Base-by-base conservation (phyloP, 805 yeast species). In the Metschnikowia lochheadii region DNA sequence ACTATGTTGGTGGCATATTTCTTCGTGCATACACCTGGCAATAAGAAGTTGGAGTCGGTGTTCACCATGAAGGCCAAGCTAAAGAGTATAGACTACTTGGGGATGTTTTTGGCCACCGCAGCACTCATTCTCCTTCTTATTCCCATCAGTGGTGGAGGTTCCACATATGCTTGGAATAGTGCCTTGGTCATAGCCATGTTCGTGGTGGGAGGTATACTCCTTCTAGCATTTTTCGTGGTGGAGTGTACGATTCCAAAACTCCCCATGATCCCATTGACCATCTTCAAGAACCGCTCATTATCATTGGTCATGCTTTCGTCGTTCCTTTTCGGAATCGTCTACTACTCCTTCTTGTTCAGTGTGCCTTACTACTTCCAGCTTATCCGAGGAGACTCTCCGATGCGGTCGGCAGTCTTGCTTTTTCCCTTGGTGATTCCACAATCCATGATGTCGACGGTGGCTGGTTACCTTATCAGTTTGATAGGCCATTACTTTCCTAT, bases 131-230 rank as follows among this genome's bases (percentile, higher is more conserved):
- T 82, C 3, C 57, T 83, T 14, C 68, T 82, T 44, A 70, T 83
- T n/a, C 84, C 85, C 2, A 61, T 82, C 18, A 75, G 77, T 54
- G 83, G 84, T 15, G 89, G 89, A 34, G 89, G 89, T 2, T 67
- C 78, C 7, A 67, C 77, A 10, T 82, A 74, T 59, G 62, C 69
- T 0, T 85, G 90, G 90, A 57, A 73, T 56, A 77, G 73, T 48
- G 49, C 68, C 0, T 43, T 70, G 8, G 70, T 70, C 5, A 72
- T 72, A 21, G 57, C 57, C 11, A 62, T 71, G 62, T 69, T 72
- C 48, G 56, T 63, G 5, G 59, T 70, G 10, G 76, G 76, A 2
- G 68, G 68, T 2, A 31, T 62, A 6, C 59, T 66, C 23, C 67
- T 78, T 20, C 51, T 74, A 1, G 52, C 60, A 0, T 83, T 85